These are phyloP conservation scores for Fragaria nilgerrensis DNA, from an alignment of 306 rosid genomes.

Conservation along the genomic window DNA sequence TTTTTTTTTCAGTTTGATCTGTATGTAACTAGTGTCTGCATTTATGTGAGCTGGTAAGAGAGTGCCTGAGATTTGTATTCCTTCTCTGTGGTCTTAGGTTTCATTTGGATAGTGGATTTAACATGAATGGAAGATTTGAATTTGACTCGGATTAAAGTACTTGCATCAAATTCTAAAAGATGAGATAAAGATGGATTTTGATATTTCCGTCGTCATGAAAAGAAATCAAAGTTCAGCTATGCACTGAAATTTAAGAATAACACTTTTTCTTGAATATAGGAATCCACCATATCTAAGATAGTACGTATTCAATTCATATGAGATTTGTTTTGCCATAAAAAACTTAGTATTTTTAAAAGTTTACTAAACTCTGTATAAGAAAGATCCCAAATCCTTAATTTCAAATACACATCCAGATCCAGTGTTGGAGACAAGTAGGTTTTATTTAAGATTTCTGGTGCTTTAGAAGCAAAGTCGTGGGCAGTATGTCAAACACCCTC, in stretches of 20 bases:
- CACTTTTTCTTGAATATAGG: background rate
- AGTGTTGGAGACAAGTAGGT: background rate
- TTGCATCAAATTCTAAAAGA: background rate
- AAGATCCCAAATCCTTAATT: no score
- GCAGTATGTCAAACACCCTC: background rate
- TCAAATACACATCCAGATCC: background rate
- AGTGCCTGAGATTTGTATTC: background rate
- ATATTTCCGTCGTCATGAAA: background rate
- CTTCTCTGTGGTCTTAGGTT: background rate
- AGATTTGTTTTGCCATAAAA: background rate
- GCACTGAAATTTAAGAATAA: background rate
- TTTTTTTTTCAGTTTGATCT: background rate
- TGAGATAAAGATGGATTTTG: background rate
- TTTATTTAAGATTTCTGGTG: background rate
- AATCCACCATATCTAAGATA: background rate
- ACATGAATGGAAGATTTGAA: background rate
- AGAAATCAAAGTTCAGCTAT: background rate
- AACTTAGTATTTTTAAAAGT: background rate
- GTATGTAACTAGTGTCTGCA: background rate
- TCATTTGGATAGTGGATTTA: constrained; percentile 3
- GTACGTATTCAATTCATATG: background rate
- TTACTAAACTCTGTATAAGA: background rate
- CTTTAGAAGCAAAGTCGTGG: background rate
- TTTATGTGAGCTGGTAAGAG: background rate
- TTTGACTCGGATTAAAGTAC: background rate